Evolutionary conservation across 1,284 basidiomycete species (phyloP), one percentile per base, ranked within the genome.

Genomic region (Pascua sp.): DNA sequence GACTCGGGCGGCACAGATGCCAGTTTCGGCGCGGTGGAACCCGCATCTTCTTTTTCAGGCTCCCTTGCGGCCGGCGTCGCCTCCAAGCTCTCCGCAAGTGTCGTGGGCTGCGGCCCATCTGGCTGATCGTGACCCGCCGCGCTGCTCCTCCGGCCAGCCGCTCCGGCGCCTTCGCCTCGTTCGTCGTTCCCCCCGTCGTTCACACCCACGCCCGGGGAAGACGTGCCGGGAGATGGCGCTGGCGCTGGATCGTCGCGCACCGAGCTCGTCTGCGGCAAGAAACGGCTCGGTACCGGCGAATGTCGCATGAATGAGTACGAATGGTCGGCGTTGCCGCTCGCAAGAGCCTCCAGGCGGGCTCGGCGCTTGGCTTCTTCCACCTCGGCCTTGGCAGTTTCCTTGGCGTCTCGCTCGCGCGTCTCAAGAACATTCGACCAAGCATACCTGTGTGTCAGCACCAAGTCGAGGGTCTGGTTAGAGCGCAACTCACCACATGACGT

Each of bases 401-500:
- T 49, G n/a, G 47, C 38, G 2, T 62, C 56, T 2, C 64, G 61
- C 44, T 63, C 49, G 11, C 69, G 65, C 8, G 65, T 71, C 49
- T 71, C 70, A 13, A 66, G 66, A 16, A 64, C 64, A 37, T 68
- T 70, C 12, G 67, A 59, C 73, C 73, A 76, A 13, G 73, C 70
- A 58, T 67, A 75, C 72, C 72, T 74, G 52, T 9, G 4, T 5
- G 54, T 57, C 51, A 53, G 60, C 10, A n/a, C 18, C 12, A 11
- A 40, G 13, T 3, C 17, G 11, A 24, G 10, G 24, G 18, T 32
- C 40, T 16, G 11, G n/a, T 18, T 12, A 40, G 24, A n/a, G 40
- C 38, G 9, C 11, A 51, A 66, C 88, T 71, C 87, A 93, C 91
- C 91, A 95, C 84, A 95, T 87, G 83, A 92, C 92, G 56, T 87